Conservation (phyloP, 2,329 filamentous ascomycete genomes). For the Botryosphaeria dothidea region DNA sequence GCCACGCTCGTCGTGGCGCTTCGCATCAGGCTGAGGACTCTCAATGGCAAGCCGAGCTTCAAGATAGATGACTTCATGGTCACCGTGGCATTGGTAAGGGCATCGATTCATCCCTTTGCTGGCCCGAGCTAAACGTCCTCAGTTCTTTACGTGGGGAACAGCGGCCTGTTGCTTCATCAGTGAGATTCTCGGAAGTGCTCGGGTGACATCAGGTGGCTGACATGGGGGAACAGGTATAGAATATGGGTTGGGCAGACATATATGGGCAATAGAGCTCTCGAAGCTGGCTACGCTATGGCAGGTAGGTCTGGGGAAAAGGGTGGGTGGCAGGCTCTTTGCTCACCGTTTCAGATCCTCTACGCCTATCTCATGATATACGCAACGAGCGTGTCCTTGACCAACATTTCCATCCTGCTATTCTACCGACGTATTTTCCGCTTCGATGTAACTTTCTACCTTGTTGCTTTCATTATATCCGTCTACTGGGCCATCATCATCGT, state of each 20-base stretch:
- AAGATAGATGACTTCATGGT: slow-evolving; percentile 6
- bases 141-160: slow-evolving; percentile 15
- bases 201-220: background rate
- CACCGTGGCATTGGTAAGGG: slow-evolving; percentile 7
- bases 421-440: slow-evolving; percentile 59
- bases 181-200: background rate
- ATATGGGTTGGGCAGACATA: slow-evolving; percentile 13
- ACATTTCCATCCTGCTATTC: slow-evolving; percentile 54
- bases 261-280: background rate
- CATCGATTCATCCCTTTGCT: background rate
- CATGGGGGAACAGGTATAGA: background rate
- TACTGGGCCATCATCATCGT: slow-evolving; percentile 51
- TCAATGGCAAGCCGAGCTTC: background rate
- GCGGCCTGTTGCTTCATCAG: slow-evolving; percentile 13
- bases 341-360: slow-evolving; percentile 6
- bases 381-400: slow-evolving; percentile 55
- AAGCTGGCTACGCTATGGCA: slow-evolving; percentile 9
- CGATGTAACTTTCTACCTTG: slow-evolving; percentile 43
- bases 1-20: slow-evolving; percentile 5
- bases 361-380: slow-evolving; percentile 48
- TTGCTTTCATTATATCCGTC: slow-evolving; percentile 44
- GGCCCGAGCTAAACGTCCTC: background rate
- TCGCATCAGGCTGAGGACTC: background rate
- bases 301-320: background rate
- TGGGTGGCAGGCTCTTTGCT: background rate